Evolutionary conservation across 257 asterid genomes (phyloP), one percentile per base, ranked within the genome.

Genomic region (Ocimum tenuiflorum): DNA sequence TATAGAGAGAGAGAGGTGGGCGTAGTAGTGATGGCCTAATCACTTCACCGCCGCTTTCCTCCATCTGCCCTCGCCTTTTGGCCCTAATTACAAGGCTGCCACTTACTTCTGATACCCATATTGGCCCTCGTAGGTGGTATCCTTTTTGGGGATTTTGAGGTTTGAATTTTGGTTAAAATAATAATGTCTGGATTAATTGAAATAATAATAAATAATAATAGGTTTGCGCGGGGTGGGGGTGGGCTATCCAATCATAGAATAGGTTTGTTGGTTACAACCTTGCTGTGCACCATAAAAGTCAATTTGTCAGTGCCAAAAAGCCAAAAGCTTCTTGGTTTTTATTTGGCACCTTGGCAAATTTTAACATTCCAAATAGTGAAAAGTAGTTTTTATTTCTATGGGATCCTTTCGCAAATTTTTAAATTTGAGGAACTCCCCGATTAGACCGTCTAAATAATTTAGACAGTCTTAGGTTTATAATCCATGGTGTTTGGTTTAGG

Each of bases 11-110:
- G 31, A 1, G 31, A 4, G 31, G 2, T 2, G 31, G 31, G 31
- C 1, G 57, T 17, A 6, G 27, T 42, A 60, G 77, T 75, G 73
- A 73, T 72, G 72, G 77, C 79, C 77, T 72, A 72, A 79, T 79
- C 76, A 63, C 76, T 64, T 68, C 57, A 52, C 27, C 67, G 57
- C 31, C 4, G n/a, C 45, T 8, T 0, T 8, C 1, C n/a, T 38
- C 3, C n/a, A 35, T 39, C 23, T 62, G 51, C 70, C 76, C n/a
- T 35, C 3, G 23, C 39, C 41, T 42, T 63, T 51, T 8, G 3
- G 1, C 2, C 0, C 0, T 48, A 68, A 24, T 71, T 29, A 65
- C 80, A 0, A 4, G 0, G 13, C 48, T 64, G 77, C 77, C 77
- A 75, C 69, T 69, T 2, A 4, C 12, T 43, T 39, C 36, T 27